phyloP scores from a whole-genome alignment of 768 basidiomycete genomes.

The Lentinula aciculospora region DNA sequence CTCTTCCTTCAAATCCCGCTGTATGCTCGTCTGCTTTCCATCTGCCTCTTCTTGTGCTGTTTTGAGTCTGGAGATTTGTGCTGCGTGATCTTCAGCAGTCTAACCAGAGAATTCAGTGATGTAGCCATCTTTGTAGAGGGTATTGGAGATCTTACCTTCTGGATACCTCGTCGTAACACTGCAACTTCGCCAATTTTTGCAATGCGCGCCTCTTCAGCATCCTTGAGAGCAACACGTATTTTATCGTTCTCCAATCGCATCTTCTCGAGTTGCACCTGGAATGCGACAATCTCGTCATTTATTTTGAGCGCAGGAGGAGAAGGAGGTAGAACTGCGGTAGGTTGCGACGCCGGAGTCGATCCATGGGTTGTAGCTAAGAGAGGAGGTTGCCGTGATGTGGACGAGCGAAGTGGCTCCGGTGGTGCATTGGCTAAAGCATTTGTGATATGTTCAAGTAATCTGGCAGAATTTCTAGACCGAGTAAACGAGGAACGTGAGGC shows the following conservation, averaged over 20 bases:
- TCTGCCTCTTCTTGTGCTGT: constrained; percentile 58
- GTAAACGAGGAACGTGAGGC: not conserved
- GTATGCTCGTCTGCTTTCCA: constrained; percentile 44
- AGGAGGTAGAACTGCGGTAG: not conserved
- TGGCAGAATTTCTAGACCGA: not conserved
- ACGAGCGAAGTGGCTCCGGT: not conserved
- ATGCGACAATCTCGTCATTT: constrained; percentile 4
- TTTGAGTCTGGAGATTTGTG: constrained; percentile 51
- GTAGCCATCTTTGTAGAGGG: not conserved
- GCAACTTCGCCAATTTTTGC: constrained; percentile 69
- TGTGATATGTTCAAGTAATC: not conserved
- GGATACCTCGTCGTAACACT: constrained; percentile 58
- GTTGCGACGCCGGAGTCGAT: not conserved
- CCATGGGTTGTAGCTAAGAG: not conserved
- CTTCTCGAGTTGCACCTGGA: constrained; percentile 36
- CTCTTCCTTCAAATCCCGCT: constrained; percentile 62
- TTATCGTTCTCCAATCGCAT: constrained; percentile 32
- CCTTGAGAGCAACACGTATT: constrained; percentile 38
- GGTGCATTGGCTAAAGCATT: not conserved
- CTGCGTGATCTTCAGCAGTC: constrained; percentile 54
- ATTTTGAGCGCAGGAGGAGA: constrained; percentile 8
- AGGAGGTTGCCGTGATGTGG: not conserved
- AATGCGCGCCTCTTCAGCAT: constrained; percentile 44
- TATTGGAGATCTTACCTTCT: constrained; percentile 42
- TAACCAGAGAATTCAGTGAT: constrained; percentile 18